Base-by-base conservation (phyloP, 495 filamentous ascomycete genomes). In the Trichocladium uniseriatum region DNA sequence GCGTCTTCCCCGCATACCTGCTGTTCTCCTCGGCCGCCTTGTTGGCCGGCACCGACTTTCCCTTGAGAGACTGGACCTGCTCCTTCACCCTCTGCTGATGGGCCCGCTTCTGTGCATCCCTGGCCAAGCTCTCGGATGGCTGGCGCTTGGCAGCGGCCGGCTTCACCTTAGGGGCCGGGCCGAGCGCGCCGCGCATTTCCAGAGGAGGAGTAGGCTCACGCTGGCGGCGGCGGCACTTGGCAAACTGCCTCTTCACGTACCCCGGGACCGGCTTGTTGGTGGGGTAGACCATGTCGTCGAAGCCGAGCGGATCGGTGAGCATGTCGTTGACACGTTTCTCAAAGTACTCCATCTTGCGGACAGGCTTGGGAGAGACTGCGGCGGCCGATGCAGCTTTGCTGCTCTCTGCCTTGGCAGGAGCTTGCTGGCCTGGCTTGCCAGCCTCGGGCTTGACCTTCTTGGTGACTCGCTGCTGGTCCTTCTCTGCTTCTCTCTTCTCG, bases 281-380 rank as follows among this genome's bases (percentile, higher is more conserved):
- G 20, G 54, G 49, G 41, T 46, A 48, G 20, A 65, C 62, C 2
- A 38, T 34, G 48, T 65, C 62, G 38, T 63, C 58, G 39, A 52
- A 63, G 27, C 44, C 62, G 9, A 63, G 58, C 3, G 62, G 60
- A 45, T 59, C 22, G 19, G 13, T 40, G 2, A 57, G 46, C 53
- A 59, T 65, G 22, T 65, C 58, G 22, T 57, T 16, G 13, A 38
- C 55, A 5, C 53, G 51, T 13, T 24, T 43, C n/a, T 57, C 47
- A 29, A 37, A 52, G 50, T 52, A 57, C 15, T 57, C 31, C 45
- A 36, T 52, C 27, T 47, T 24, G 11, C n/a, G 18, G n/a, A 43
- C 21, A 14, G 51, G 38, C 34, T 46, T 43, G 3, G 19, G 34
- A 1, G 14, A 0, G 9, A 11, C 16, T 16, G 38, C 7, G 7